Base-by-base conservation (phyloP, 495 filamentous ascomycete species). In the Lasiosphaeriaceae sp. region DNA sequence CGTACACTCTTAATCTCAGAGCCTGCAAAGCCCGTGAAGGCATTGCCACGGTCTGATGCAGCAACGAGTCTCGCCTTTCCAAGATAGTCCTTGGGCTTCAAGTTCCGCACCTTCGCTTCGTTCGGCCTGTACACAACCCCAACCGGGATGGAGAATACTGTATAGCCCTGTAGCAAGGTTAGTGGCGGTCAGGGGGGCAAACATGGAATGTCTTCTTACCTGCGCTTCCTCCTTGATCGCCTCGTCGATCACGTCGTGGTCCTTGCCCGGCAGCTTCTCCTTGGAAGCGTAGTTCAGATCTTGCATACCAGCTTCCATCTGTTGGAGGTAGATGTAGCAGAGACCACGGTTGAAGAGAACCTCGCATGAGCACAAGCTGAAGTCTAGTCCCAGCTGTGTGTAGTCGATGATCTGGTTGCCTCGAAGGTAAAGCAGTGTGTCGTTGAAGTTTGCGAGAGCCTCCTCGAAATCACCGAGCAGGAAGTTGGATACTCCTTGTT, bases 341-440 rank as follows among this genome's bases (percentile, higher is more conserved):
- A 99, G 81, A 45, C 94, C 94, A 37, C 94, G 86, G 73, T 99
- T 99, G 82, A 99, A 99, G 16, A 99, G 78, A 2, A 96, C 95
- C 70, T 99, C 95, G 72, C 94, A 99, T 5, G 94, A 97, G 73
- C 89, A 97, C 5, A 99, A 78, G 62, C 96, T 96, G 76, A 97
- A 99, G 52, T 92, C 89, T 39, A 99, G 81, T 12, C 94, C 94
- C 45, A 99, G 79, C 71, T 99, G 94, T 60, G 96, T 92, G 69
- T 99, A 99, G 74, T 99, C 91, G 76, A 99, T 99, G 67, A 89
- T 88, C 43, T 90, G 92, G 71, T 99, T 97, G 46, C 94, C 94
- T 63, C 94, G 85, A 52, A 99, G 85, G 71, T 97, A 97, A 29
- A 96, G 77, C 53, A 99, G 77, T 4, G 95, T 96, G 62, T 99